These are phyloP conservation scores for Eucalyptus leucophloia DNA, from an alignment of 345 rosid species.

Conservation along the genomic window DNA sequence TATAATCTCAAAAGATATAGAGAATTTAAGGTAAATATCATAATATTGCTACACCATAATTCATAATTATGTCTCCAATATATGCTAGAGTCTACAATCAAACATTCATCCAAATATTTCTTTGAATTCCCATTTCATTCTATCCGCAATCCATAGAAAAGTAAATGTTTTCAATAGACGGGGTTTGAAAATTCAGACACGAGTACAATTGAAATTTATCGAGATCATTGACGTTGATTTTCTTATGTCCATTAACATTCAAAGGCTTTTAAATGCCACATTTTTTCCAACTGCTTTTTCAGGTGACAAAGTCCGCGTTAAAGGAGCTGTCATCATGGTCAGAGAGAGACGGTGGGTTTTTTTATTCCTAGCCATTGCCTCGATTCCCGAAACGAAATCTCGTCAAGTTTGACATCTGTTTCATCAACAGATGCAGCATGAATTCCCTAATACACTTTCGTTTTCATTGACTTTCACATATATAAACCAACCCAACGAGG, in stretches of 20 bases:
- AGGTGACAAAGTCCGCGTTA: neutral
- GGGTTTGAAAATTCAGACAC: neutral
- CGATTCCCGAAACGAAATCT: neutral
- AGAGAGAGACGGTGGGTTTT: neutral
- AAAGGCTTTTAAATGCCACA: neutral
- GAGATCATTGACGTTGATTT: neutral
- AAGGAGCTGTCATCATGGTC: neutral
- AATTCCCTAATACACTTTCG: neutral
- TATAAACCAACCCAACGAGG: neutral
- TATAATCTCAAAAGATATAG: neutral
- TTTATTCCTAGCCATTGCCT: neutral
- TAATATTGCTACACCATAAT: neutral
- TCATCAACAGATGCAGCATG: neutral
- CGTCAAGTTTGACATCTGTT: neutral
- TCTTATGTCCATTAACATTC: neutral
- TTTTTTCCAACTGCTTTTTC: neutral
- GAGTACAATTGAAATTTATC: neutral
- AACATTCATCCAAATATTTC: neutral
- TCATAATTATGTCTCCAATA: neutral
- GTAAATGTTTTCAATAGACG: too few relatives aligned
- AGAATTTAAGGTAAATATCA: neutral
- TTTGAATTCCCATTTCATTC: neutral
- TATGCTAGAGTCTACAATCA: neutral
- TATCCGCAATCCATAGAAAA: neutral
- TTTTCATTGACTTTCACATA: neutral